These are phyloP conservation scores for Phytophthora megakarya DNA, from an alignment of 352 stramenopile genomes.

Conservation along the genomic window DNA sequence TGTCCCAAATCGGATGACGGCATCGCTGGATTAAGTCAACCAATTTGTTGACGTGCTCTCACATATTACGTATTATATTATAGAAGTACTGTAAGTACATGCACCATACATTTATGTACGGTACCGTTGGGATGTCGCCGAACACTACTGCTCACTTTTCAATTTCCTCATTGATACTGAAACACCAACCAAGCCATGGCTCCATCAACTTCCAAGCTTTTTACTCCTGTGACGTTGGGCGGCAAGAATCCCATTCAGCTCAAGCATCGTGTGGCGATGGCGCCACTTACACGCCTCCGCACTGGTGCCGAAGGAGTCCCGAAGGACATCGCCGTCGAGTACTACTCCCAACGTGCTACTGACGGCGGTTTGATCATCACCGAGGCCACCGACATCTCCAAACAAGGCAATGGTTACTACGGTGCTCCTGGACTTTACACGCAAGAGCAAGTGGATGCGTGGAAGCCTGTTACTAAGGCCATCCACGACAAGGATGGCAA, in stretches of 20 bases:
- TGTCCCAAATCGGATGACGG: too few species aligned
- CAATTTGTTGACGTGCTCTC: too few species aligned
- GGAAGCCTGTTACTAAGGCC: slow-evolving; percentile 57
- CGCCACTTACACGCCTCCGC: slow-evolving; percentile 45
- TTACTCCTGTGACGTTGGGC: slow-evolving; percentile 43
- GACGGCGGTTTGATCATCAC: slow-evolving; percentile 55
- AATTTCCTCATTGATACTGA: slow-evolving; percentile 13
- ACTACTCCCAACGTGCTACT: slow-evolving; percentile 56
- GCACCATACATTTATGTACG: too few species aligned
- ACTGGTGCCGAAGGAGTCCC: slow-evolving; percentile 38
- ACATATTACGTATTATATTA: too few species aligned
- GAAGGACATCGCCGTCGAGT: slow-evolving; percentile 37
- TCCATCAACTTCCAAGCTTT: slow-evolving; percentile 39
- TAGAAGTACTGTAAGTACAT: too few species aligned
- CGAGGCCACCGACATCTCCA: slow-evolving; percentile 54
- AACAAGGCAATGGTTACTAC: slow-evolving; percentile 37
- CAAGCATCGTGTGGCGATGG: slow-evolving; percentile 58
- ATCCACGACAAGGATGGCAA: slow-evolving; percentile 75
- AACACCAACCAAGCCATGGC: slow-evolving; percentile 20
- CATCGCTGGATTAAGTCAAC: too few species aligned
- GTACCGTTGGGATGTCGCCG: too few species aligned
- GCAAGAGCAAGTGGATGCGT: slow-evolving; percentile 48
- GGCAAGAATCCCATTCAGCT: slow-evolving; percentile 45
- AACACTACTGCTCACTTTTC: too few species aligned
- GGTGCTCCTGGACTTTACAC: slow-evolving; percentile 53